Percentiles rank a stretch among this genome's conserved stretches.
These are phyloP conservation scores for Neonectria ditissima DNA, from an alignment of 2,329 filamentous ascomycete genomes.

Conservation along the genomic window DNA sequence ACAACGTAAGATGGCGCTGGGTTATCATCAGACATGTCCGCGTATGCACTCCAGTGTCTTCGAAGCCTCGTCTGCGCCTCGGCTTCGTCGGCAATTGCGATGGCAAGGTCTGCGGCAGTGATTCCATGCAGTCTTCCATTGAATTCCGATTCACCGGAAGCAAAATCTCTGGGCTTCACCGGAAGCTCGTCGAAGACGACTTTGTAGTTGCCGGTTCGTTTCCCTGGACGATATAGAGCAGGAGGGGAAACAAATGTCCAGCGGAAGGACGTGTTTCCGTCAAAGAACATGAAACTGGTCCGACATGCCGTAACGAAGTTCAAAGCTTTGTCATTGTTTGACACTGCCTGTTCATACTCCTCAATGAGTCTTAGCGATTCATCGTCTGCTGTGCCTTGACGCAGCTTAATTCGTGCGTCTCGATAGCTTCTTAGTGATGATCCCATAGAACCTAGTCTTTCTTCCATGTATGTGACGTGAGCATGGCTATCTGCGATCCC, in stretches of 20 bases:
- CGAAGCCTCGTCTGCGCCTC: constrained; percentile 1
- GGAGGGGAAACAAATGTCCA: constrained; percentile 20
- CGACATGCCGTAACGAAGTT: constrained; percentile 12
- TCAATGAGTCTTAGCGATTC: not conserved
- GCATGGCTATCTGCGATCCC: constrained; percentile 23
- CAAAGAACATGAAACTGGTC: constrained; percentile 19
- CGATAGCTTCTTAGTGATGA: not conserved
- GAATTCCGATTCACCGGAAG: not conserved
- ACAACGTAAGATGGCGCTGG: not conserved
- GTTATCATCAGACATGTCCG: constrained; percentile 12
- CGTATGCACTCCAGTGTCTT: constrained; percentile 13
- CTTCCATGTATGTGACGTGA: constrained; percentile 19
- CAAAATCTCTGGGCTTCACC: constrained; percentile 1
- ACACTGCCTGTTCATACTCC: constrained; percentile 4
- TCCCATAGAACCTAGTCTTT: constrained; percentile 12
- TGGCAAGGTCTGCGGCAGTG: constrained; percentile 25
- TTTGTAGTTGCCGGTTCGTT: constrained; percentile 11
- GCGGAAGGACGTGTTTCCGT: constrained; percentile 19
- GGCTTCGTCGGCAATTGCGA: constrained; percentile 29
- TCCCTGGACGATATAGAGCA: constrained; percentile 16
- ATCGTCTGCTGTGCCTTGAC: not conserved
- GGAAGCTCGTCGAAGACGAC: constrained; percentile 12
- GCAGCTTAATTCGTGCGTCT: not conserved
- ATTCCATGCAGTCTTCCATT: constrained; percentile 19
- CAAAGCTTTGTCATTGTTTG: constrained; percentile 7